Percentiles rank a stretch among this genome's conserved stretches.
phyloP scores from a whole-genome alignment of 1,284 basidiomycete genomes.

The Cutaneotrichosporon daszewskae region DNA sequence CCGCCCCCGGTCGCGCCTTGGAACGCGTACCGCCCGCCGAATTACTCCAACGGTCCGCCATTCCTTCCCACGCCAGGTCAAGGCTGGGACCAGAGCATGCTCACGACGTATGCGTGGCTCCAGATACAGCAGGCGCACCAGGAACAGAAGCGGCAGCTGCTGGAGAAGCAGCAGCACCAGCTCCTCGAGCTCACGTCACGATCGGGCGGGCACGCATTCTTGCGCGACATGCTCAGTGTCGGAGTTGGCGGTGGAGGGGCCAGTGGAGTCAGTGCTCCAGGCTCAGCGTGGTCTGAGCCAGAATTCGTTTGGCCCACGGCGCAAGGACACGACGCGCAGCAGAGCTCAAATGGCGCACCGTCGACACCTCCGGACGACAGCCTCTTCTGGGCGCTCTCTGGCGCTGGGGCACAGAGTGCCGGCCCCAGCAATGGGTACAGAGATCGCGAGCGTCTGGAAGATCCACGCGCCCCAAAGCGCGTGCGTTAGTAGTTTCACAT shows the following conservation, averaged over 20 bases:
- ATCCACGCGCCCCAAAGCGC: slow-evolving; percentile 1
- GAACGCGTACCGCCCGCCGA: slow-evolving; percentile 3
- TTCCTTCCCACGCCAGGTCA: slow-evolving; percentile 1
- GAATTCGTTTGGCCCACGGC: slow-evolving; percentile 21
- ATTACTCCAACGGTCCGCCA: not conserved
- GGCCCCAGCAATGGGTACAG: not conserved
- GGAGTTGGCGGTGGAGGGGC: slow-evolving; percentile 1
- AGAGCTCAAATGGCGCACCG: not conserved
- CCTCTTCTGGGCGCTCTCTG: slow-evolving; percentile 15
- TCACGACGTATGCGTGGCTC: slow-evolving; percentile 42
- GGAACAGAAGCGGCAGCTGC: slow-evolving; percentile 36
- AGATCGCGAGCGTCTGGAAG: not conserved
- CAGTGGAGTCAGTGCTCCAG: slow-evolving; percentile 1
- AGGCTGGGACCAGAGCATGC: slow-evolving; percentile 28
- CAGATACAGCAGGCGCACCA: slow-evolving; percentile 45
- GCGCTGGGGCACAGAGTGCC: too few species aligned
- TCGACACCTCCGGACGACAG: slow-evolving; percentile 17
- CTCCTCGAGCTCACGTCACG: slow-evolving; percentile 28
- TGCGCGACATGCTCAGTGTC: slow-evolving; percentile 17
- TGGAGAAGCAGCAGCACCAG: slow-evolving; percentile 42
- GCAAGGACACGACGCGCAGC: not conserved
- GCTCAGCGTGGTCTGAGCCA: not conserved
- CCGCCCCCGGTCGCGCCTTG: not conserved
- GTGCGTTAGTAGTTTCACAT: not conserved
- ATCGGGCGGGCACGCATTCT: slow-evolving; percentile 5